Evolutionary conservation across 2,329 filamentous ascomycete species (phyloP), one percentile per base, ranked within the genome.

Genomic region (Hypoxylon sp.): DNA sequence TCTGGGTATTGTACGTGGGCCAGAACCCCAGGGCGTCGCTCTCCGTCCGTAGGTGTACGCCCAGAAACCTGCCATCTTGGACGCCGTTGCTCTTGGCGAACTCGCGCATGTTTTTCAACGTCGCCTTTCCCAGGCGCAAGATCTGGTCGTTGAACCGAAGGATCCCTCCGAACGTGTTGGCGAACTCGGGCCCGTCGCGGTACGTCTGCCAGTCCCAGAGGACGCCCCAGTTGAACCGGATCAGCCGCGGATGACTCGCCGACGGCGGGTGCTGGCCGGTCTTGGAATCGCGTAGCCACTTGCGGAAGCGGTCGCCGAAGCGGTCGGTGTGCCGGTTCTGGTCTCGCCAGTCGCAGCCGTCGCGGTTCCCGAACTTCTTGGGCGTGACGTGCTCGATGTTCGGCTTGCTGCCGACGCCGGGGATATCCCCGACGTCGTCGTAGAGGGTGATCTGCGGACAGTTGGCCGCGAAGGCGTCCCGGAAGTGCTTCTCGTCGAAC

Each of bases 1-100:
- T 77, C 69, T 84, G 82, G 17, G 74, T 74, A 1, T 79, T 73
- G 62, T 77, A 83, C 4, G 76, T 73, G 3, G 81, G 81, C 82
- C 82, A 84, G 60, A 78, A 76, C n/a, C 73, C 73, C 20, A 83
- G 66, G 1, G 81, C 80, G 58, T 84, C 81, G 56, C 72, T 78
- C 68, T 84, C 82, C 4, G 81, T 82, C n/a, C 82, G 75, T 4
- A 84, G 72, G 64, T 84, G 82, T 8, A 82, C 74, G 3, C 81
- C 81, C 1, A 78, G 70, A 63, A 77, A 81, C 4, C 63, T 59
- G 11, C 71, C 70, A 6, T 70, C 59, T 13, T 68, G 60, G 10
- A 63, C 64, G 4, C 68, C 64, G 6, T 74, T 65, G 11, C 56
- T 55, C 6, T 65, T 52, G 0, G 77, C 73, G 56, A 73, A 72